phyloP scores from a whole-genome alignment of 371 early-diverging fungal genomes.

The Syncephalis plumigaleata region DNA sequence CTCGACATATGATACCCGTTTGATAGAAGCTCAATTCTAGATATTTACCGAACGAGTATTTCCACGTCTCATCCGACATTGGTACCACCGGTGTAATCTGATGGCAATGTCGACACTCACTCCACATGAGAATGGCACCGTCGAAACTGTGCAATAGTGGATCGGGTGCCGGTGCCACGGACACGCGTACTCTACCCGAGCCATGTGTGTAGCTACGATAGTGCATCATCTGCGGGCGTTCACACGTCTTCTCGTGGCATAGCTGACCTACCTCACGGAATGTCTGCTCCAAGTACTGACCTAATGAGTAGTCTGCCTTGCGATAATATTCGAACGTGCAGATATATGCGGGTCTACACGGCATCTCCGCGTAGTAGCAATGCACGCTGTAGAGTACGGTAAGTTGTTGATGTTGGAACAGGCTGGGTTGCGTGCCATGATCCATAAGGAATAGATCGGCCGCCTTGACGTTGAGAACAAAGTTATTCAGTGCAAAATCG shows the following conservation, averaged over 20 bases:
- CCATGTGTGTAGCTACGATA: conserved; percentile 72
- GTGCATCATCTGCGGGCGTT: conserved; percentile 51
- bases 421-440: conserved; percentile 26
- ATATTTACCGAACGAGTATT: conserved; percentile 90
- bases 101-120: conserved; percentile 54
- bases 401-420: conserved; percentile 48
- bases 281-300: conserved; percentile 72
- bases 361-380: conserved; percentile 17
- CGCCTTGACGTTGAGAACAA: too few relatives aligned
- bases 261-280: conserved; percentile 37
- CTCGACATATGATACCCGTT: conserved; percentile 39
- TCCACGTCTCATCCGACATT: conserved; percentile 76
- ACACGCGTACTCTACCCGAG: conserved; percentile 52
- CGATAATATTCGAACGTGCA: conserved; percentile 64
- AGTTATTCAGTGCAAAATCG: too few relatives aligned
- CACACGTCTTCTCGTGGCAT: conserved; percentile 56
- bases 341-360: conserved; percentile 55
- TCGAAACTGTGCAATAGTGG: conserved; percentile 37
- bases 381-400: conserved; percentile 53
- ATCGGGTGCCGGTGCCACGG: conserved; percentile 29
- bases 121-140: conserved; percentile 69
- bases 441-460: conserved; percentile 30
- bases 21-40: conserved; percentile 78
- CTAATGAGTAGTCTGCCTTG: conserved; percentile 68
- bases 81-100: conserved; percentile 48